Base-by-base conservation (phyloP, 352 stramenopile species). In the Phytopythium mirpurense region DNA sequence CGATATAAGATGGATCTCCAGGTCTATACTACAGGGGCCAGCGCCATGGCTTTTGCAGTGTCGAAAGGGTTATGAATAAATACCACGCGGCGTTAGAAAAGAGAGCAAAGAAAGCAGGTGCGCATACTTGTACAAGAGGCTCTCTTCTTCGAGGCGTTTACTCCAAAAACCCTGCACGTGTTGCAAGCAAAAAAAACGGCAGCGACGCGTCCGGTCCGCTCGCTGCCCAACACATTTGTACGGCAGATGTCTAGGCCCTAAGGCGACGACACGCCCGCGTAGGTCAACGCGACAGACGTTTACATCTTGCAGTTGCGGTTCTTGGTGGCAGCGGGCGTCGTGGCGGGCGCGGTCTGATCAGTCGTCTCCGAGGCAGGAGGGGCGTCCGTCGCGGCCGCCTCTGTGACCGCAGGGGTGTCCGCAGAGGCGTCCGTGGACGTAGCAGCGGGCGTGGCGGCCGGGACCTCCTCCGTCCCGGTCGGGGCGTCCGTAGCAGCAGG, bases 371-470 rank as follows among this genome's bases (percentile, higher is more conserved):
- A n/a, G n/a, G n/a, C n/a, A n/a, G n/a, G n/a, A n/a, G n/a, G n/a
- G n/a, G n/a, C n/a, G n/a, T n/a, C n/a, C n/a, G n/a, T n/a, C n/a
- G n/a, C n/a, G n/a, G n/a, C n/a, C n/a, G n/a, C n/a, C n/a, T n/a
- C n/a, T n/a, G n/a, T n/a, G n/a, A n/a, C n/a, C n/a, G n/a, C n/a
- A n/a, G n/a, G n/a, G n/a, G 41, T 48, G 41, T 11, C 24, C 40
- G 40, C 54, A 21, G 53, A 47, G 57, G 52, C 61, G 42, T 65
- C 64, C 18, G 57, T 51, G 15, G 37, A 18, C n/a, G 52, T 65
- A 15, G 62, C 62, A 18, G 43, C 38, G n/a, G 57, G 61, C 0
- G 57, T 51, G 24, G 57, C 59, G 31, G 49, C 53, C 7, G 54
- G 41, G 9, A 44, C 47, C 29, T 11, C 32, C 7, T 36, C 7